A percentile compares a stretch with the other conserved stretches of the same genome.
These are phyloP conservation scores for Singerocomus inundabilis DNA, from an alignment of 1,284 basidiomycete genomes.

Conservation along the genomic window DNA sequence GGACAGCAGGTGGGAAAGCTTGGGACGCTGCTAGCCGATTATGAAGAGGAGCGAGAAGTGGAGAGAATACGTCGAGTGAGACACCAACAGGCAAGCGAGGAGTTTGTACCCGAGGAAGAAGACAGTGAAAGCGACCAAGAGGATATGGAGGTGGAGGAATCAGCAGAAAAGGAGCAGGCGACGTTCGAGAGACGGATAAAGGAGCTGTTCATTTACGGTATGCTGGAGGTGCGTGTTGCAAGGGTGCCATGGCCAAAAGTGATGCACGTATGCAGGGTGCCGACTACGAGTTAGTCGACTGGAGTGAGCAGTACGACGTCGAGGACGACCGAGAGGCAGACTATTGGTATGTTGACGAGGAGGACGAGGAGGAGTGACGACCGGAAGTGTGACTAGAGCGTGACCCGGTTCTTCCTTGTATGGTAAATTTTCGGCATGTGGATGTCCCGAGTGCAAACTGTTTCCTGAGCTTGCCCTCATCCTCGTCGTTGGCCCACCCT, in stretches of 20 bases:
- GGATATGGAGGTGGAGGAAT: conserved; percentile 37
- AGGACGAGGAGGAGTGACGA: conserved; percentile 43
- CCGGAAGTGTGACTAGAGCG: conserved; percentile 10
- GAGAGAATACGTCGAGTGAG: conserved; percentile 54
- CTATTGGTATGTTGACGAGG: conserved; percentile 68
- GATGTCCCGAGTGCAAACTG: not conserved
- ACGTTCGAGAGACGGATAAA: conserved; percentile 59
- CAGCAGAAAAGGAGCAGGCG: conserved; percentile 42
- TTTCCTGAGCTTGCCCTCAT: conserved; percentile 40
- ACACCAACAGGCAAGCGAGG: conserved; percentile 40
- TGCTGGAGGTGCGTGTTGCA: conserved; percentile 56
- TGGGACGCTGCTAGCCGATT: conserved; percentile 59
- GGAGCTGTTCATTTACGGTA: conserved; percentile 74
- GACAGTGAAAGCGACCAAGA: conserved; percentile 44
- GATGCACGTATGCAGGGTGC: conserved; percentile 45
- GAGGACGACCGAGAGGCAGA: conserved; percentile 68
- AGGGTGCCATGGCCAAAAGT: not conserved
- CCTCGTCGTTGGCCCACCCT: conserved; percentile 36
- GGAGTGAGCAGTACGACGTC: conserved; percentile 67
- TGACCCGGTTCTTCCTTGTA: conserved; percentile 7
- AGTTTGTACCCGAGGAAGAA: conserved; percentile 63
- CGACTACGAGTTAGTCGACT: conserved; percentile 72
- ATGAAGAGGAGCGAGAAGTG: conserved; percentile 72
- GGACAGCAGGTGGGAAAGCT: conserved; percentile 67
- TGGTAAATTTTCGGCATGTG: conserved; percentile 18